These are phyloP conservation scores for Coniophora puteana DNA, from an alignment of 1,284 basidiomycete genomes.

Conservation along the genomic window DNA sequence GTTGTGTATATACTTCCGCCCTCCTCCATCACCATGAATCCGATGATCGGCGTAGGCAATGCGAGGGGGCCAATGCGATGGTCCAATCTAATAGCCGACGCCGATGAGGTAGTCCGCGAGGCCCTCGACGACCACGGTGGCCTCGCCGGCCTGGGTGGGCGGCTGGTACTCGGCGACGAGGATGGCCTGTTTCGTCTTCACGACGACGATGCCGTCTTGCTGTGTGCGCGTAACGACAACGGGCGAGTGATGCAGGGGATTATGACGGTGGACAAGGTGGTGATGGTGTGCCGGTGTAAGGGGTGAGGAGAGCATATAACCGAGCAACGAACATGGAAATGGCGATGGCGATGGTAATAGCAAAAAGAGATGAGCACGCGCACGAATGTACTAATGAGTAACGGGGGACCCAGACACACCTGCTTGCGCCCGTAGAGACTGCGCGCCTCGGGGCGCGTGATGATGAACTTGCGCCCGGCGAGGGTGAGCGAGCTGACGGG, in stretches of 20 bases:
- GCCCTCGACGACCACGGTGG: constrained; percentile 67
- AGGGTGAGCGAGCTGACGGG: constrained; percentile 66
- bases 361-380: not conserved
- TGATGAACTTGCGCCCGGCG: constrained; percentile 80
- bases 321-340: constrained; percentile 4
- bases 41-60: too few relatives aligned
- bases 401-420: constrained; percentile 52
- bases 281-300: too few relatives aligned
- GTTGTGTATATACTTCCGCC: too few relatives aligned
- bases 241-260: constrained; percentile 2
- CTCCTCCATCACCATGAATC: too few relatives aligned
- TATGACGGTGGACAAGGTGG: not conserved
- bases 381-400: not conserved
- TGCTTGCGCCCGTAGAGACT: constrained; percentile 81
- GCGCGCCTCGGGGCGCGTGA: constrained; percentile 53
- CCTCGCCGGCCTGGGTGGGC: constrained; percentile 72
- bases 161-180: constrained; percentile 77
- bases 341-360: too few relatives aligned
- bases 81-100: constrained; percentile 52
- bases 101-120: constrained; percentile 81
- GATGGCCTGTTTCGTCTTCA: constrained; percentile 88
- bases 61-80: too few relatives aligned
- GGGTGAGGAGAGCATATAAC: constrained; percentile 1
- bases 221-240: constrained; percentile 26
- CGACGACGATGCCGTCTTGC: constrained; percentile 79